Evolutionary conservation across 2,329 filamentous ascomycete genomes (phyloP).

Genomic region (Emmonsiellopsis sp.): DNA sequence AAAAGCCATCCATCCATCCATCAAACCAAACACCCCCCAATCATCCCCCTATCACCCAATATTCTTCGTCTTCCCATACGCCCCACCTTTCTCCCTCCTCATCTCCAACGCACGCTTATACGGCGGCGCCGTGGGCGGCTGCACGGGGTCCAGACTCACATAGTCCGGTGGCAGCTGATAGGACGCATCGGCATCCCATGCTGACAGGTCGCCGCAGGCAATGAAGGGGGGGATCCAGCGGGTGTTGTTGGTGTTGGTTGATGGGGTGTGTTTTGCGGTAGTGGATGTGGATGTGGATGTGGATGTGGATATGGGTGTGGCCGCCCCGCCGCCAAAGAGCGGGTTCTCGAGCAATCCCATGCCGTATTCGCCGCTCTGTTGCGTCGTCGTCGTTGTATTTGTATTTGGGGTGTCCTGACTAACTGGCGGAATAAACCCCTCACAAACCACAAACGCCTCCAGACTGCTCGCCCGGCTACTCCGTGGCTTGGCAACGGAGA

Average conservation of each 20-base stretch:
- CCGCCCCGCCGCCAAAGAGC: conserved; percentile 31
- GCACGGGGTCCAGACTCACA: conserved; percentile 80
- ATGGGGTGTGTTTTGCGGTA: conserved; percentile 14
- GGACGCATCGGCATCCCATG: conserved; percentile 92
- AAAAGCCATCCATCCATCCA: background rate
- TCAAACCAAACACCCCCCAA: background rate
- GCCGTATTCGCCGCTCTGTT: conserved; percentile 5
- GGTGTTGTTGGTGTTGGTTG: conserved; percentile 40
- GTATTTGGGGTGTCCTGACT: conserved; percentile 25
- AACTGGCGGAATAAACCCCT: conserved; percentile 69
- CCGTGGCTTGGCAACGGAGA: conserved; percentile 86
- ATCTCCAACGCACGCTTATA: conserved; percentile 88
- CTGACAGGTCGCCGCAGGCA: conserved; percentile 90
- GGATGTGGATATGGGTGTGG: conserved; percentile 39
- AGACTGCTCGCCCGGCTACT: conserved; percentile 94
- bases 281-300: conserved; percentile 19
- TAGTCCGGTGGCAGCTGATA: conserved; percentile 82
- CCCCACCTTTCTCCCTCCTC: conserved; percentile 64
- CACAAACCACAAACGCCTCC: conserved; percentile 92
- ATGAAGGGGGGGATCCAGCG: conserved; percentile 93
- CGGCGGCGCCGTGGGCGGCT: conserved; percentile 90
- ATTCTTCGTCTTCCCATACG: conserved; percentile 61
- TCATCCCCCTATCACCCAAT: background rate
- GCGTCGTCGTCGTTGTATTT: background rate
- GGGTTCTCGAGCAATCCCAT: conserved; percentile 29